Conservation (phyloP, 495 filamentous ascomycete genomes). For the Acidomyces sp. region DNA sequence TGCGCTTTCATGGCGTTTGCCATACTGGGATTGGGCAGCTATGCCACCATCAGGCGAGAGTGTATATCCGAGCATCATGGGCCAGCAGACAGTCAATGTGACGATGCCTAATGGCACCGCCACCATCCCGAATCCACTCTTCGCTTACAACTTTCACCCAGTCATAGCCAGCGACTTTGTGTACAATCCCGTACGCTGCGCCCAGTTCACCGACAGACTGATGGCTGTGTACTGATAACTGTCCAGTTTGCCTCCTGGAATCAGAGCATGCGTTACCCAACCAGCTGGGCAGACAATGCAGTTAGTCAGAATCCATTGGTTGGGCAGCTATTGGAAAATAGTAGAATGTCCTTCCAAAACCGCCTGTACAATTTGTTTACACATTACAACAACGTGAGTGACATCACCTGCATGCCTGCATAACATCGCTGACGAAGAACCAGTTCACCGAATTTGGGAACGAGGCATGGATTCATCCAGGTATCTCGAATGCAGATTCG, state of each 20-base stretch:
- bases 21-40: conserved; percentile 58
- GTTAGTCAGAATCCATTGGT: conserved; percentile 41
- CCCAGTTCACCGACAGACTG: neutral
- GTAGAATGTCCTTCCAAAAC: conserved; percentile 32
- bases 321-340: conserved; percentile 36
- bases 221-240: neutral
- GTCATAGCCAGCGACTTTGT: conserved; percentile 31
- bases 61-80: conserved; percentile 38
- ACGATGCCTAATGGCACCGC: conserved; percentile 39
- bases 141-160: conserved; percentile 46
- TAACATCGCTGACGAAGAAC: no score
- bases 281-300: conserved; percentile 30
- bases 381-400: conserved; percentile 40
- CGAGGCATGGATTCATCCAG: conserved; percentile 35
- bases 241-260: conserved; percentile 35
- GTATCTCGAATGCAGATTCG: conserved; percentile 37
- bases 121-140: conserved; percentile 48
- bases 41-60: conserved; percentile 33
- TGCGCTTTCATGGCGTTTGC: conserved; percentile 44
- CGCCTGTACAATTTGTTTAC: conserved; percentile 49
- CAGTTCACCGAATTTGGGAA: conserved; percentile 48
- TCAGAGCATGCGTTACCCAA: conserved; percentile 39
- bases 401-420: no score
- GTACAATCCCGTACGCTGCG: conserved; percentile 32
- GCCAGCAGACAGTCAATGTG: conserved; percentile 35